Conservation (phyloP, 495 filamentous ascomycete species). For the Terfezia boudieri region DNA sequence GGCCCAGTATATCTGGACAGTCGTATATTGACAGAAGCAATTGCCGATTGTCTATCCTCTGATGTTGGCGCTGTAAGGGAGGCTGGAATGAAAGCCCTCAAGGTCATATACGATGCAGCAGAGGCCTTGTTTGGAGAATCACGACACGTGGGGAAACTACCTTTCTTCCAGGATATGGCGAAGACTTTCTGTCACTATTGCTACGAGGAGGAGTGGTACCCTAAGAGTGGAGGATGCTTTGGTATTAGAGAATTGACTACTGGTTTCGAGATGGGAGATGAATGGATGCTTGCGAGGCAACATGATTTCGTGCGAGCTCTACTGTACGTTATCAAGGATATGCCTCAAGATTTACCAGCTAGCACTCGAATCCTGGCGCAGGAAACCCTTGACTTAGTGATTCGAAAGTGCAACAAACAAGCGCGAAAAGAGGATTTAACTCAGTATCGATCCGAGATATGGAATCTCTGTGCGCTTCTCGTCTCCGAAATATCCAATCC, state of each 20-base stretch:
- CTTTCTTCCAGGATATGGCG: conserved; percentile 61
- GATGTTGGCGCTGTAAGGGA: conserved; percentile 61
- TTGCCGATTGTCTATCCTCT: conserved; percentile 68
- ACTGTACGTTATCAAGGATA: conserved; percentile 93
- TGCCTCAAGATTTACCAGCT: conserved; percentile 74
- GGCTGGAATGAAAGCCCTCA: conserved; percentile 54
- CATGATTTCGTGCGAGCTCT: conserved; percentile 66
- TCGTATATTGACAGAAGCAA: conserved; percentile 63
- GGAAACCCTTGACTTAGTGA: conserved; percentile 53
- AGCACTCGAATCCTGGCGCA: conserved; percentile 62
- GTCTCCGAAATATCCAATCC: conserved; percentile 76
- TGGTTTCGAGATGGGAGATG: conserved; percentile 57
- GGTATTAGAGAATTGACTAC: conserved; percentile 69
- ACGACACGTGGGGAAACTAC: conserved; percentile 43
- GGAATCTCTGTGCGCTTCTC: conserved; percentile 57
- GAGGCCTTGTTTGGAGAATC: conserved; percentile 54
- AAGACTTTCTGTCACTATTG: conserved; percentile 79
- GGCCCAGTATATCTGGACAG: conserved; percentile 69
- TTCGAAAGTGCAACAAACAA: conserved; percentile 50
- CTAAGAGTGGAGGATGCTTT: conserved; percentile 73
- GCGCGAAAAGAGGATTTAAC: conserved; percentile 53
- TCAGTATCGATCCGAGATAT: conserved; percentile 35
- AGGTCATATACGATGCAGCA: conserved; percentile 55
- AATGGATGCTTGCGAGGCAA: conserved; percentile 60
- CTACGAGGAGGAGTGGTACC: conserved; percentile 93